phyloP scores from a whole-genome alignment of 2,329 filamentous ascomycete genomes.

The Colletotrichum sp. region DNA sequence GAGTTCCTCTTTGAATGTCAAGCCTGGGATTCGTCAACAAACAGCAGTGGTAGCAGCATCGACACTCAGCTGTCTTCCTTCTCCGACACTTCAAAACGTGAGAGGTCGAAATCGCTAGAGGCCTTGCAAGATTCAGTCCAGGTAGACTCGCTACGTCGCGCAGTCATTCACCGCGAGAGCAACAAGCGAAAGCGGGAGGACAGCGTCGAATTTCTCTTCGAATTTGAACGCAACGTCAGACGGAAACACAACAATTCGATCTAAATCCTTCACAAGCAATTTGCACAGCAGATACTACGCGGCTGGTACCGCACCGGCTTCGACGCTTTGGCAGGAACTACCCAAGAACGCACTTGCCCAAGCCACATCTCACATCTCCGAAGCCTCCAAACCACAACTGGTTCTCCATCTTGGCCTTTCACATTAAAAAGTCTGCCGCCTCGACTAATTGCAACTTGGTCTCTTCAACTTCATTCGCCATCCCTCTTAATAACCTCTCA shows the following conservation, averaged over 20 bases:
- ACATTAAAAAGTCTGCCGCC: neutral
- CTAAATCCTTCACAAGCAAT: neutral
- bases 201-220: slow-evolving; percentile 2
- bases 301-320: neutral
- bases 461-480: neutral
- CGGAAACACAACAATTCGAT: neutral
- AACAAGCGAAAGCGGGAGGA: slow-evolving; percentile 4
- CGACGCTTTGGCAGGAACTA: neutral
- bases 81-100: neutral
- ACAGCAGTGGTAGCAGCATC: neutral
- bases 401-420: neutral
- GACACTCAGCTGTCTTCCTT: neutral
- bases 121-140: neutral
- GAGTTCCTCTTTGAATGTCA: neutral
- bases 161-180: neutral
- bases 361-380: neutral
- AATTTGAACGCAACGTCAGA: neutral
- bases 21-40: neutral
- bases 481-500: neutral
- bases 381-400: neutral
- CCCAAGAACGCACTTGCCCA: neutral
- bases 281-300: neutral
- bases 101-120: neutral
- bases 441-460: neutral
- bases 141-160: neutral